Conservation (phyloP, 768 basidiomycete genomes). For the Boletus reticuloceps region DNA sequence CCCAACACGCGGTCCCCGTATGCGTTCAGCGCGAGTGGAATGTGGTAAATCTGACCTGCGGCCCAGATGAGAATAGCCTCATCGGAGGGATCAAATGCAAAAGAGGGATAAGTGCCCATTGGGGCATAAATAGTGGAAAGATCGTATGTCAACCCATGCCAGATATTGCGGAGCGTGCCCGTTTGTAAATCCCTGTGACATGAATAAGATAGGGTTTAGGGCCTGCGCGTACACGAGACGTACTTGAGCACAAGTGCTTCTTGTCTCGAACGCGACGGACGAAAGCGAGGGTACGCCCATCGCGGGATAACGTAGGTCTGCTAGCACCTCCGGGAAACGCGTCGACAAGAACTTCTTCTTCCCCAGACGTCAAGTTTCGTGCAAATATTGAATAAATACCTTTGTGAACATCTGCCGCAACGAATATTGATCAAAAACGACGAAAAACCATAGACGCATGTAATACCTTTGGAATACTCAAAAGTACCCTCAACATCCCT, state of each 20-base stretch:
- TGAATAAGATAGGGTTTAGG: neutral
- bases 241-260: conserved; percentile 72
- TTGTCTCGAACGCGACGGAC: conserved; percentile 69
- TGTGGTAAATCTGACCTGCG: conserved; percentile 62
- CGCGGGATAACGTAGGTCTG: conserved; percentile 66
- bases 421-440: neutral
- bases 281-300: conserved; percentile 68
- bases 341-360: conserved; percentile 51
- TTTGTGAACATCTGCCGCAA: conserved; percentile 53
- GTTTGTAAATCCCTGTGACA: conserved; percentile 57
- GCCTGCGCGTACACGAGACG: conserved; percentile 14
- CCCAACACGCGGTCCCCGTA: conserved; percentile 48
- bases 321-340: conserved; percentile 70
- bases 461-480: conserved; percentile 62
- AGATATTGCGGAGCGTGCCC: conserved; percentile 61
- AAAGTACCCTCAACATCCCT: conserved; percentile 45
- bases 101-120: conserved; percentile 79
- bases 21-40: conserved; percentile 43
- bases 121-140: conserved; percentile 62
- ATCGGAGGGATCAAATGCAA: conserved; percentile 46
- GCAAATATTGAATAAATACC: conserved; percentile 73
- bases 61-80: conserved; percentile 65
- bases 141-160: conserved; percentile 71
- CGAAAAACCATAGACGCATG: neutral
- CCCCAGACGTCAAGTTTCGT: conserved; percentile 57